Percentiles rank a stretch among this genome's conserved stretches.
phyloP scores from a whole-genome alignment of 192 early-diverging fungal genomes.

The Coemansia sp. region DNA sequence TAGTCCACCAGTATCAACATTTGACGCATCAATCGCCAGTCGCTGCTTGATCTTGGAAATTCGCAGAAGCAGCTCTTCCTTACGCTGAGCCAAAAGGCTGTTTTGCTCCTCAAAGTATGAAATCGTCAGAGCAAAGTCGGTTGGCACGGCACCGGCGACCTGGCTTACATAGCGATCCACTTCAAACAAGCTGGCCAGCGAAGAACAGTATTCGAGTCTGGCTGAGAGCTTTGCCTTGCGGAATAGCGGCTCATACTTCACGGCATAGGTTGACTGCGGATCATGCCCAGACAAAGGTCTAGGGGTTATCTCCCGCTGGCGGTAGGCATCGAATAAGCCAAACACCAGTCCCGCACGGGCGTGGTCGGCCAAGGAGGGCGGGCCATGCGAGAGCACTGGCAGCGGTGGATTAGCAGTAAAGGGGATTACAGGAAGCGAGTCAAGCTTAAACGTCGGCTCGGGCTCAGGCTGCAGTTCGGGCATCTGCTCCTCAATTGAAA shows the following conservation, averaged over 20 bases:
- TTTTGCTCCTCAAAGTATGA: constrained; percentile 36
- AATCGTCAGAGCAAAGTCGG: constrained; percentile 6
- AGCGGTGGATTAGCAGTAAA: background rate
- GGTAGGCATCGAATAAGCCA: constrained; percentile 28
- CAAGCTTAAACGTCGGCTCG: constrained; percentile 15
- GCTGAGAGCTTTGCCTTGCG: constrained; percentile 42
- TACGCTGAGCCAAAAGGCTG: constrained; percentile 16
- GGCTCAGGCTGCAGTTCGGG: constrained; percentile 1
- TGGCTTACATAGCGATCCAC: constrained; percentile 36
- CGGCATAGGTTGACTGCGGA: constrained; percentile 10
- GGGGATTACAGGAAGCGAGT: constrained; percentile 30
- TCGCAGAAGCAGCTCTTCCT: constrained; percentile 31
- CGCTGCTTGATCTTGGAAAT: constrained; percentile 30
- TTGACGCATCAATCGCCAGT: constrained; percentile 20
- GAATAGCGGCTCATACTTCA: constrained; percentile 32
- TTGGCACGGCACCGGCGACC: constrained; percentile 7
- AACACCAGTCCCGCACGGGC: constrained; percentile 44
- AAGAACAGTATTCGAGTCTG: constrained; percentile 42
- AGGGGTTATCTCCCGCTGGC: constrained; percentile 22
- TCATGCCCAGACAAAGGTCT: background rate
- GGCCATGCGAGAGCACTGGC: background rate
- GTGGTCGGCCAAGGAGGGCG: constrained; percentile 20
- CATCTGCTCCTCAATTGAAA: constrained; percentile 3
- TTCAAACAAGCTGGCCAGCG: constrained; percentile 39
- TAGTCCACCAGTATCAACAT: constrained; percentile 14